Base-by-base conservation (phyloP, 371 early-diverging fungal genomes). In the Mucor indicus region DNA sequence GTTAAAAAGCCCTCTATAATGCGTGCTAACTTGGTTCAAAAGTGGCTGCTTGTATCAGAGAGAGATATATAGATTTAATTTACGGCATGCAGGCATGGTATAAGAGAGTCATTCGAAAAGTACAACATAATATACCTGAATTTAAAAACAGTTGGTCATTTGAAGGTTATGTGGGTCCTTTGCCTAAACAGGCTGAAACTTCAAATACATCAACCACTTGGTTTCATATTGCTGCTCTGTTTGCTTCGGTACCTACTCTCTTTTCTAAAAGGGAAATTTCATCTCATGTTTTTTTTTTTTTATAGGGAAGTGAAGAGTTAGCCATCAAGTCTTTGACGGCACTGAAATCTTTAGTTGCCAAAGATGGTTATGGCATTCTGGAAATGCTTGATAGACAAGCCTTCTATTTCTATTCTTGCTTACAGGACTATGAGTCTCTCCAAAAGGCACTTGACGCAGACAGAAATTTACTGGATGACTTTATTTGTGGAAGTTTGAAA, bases 71-170 rank as follows among this genome's bases (percentile, higher is more conserved):
- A 12, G 75, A 75, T 38, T 41, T 62, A 13, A 69, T 75, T 13
- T 36, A 62, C 17, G 75, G 75, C 4, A 38, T 75, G 6, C 64
- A 66, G 21, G 29, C 67, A 7, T 75, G 75, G 75, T 71, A 64
- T 23, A 63, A 60, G 12, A 50, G 46, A 13, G 4, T 67, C 1
- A 48, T 72, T 6, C 45, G 54, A 23, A 58, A 50, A 11, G 43
- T 48, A 1, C 5, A 29, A 8, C 60, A 62, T 8, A 13, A 33
- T 10, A 21, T 35, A 12, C 38, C 52, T 15, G 50, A 58, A 4
- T 62, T 65, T 31, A 50, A 48, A 29, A 42, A 67, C 4, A 44
- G 57, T 0, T 67, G 60, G 60, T 17, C 13, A 3, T 73, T 69
- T 48, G 38, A 55, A n/a, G 62, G 60, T 3, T 24, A 48, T 17